Evolutionary conservation across 1,284 basidiomycete species (phyloP).

Genomic region (Apiotrichum sp.): DNA sequence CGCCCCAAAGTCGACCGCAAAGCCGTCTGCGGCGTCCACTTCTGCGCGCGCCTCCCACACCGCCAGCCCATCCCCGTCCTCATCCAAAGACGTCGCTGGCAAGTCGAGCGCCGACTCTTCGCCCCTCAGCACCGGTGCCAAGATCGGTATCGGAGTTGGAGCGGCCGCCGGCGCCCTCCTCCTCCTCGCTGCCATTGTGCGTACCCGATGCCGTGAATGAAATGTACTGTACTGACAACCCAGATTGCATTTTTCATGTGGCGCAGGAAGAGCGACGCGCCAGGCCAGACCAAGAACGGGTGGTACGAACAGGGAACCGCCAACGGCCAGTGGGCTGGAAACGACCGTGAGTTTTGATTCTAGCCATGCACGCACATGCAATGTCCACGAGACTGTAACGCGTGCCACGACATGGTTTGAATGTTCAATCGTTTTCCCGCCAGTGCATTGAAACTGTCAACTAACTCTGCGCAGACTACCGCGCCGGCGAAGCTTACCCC

Average conservation of each 20-base stretch:
- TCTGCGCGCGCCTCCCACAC: conserved; percentile 1
- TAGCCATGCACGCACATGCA: too few relatives aligned
- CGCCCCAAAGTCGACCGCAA: neutral
- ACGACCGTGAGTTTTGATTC: neutral
- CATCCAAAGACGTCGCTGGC: conserved; percentile 16
- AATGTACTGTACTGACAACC: too few relatives aligned
- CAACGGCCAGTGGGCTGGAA: conserved; percentile 4
- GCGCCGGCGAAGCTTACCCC: neutral
- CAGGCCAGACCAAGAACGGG: conserved; percentile 8
- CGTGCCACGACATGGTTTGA: too few relatives aligned
- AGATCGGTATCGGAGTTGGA: conserved; percentile 38
- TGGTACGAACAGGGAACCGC: conserved; percentile 13
- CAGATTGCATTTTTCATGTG: conserved; percentile 6
- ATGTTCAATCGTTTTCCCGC: too few relatives aligned
- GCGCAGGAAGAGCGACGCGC: conserved; percentile 2
- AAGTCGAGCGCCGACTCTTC: conserved; percentile 12
- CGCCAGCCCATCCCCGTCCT: neutral
- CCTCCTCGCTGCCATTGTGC: conserved; percentile 24
- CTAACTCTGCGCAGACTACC: neutral
- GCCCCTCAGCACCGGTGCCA: conserved; percentile 24
- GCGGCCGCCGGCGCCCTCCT: conserved; percentile 29
- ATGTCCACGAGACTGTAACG: too few relatives aligned
- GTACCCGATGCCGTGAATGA: too few relatives aligned
- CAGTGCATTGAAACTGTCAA: too few relatives aligned
- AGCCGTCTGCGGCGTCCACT: neutral